These are phyloP conservation scores for Lachancea fermentati DNA, from an alignment of 805 yeast species.

Conservation along the genomic window DNA sequence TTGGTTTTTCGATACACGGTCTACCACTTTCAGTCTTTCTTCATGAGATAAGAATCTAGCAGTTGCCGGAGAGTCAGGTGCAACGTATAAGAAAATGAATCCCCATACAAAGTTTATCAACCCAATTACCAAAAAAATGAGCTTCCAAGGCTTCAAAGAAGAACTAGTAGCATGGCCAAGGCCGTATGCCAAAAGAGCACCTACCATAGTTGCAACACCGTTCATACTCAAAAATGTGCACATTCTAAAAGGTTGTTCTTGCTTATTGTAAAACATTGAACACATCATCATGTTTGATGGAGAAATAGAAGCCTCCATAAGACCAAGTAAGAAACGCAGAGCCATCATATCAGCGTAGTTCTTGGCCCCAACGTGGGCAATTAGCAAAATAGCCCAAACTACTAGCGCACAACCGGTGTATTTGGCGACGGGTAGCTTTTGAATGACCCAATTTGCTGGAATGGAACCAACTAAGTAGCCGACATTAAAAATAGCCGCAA, in stretches of 20 bases:
- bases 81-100: conserved; percentile 28
- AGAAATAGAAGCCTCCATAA: conserved; percentile 28
- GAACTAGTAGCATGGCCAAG: conserved; percentile 21
- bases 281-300: conserved; percentile 35
- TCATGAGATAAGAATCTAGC: conserved; percentile 33
- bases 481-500: conserved; percentile 36
- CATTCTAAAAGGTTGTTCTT: conserved; percentile 32
- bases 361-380: conserved; percentile 18
- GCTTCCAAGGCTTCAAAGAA: conserved; percentile 24
- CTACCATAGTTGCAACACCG: conserved; percentile 28
- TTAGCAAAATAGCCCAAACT: conserved; percentile 16
- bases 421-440: conserved; percentile 25
- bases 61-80: conserved; percentile 34
- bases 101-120: conserved; percentile 35
- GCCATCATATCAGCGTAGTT: conserved; percentile 18
- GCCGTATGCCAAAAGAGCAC: conserved; percentile 26
- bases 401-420: conserved; percentile 19
- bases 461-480: conserved; percentile 35
- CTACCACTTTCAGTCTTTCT: conserved; percentile 26
- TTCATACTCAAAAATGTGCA: conserved; percentile 34
- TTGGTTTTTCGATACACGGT: conserved; percentile 22
- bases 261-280: conserved; percentile 30
- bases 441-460: conserved; percentile 18
- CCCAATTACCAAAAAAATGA: conserved; percentile 28
- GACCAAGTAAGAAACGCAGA: conserved; percentile 20